A percentile compares a stretch with the other conserved stretches of the same genome.
Evolutionary conservation across 371 early-diverging fungal species (phyloP).

Genomic region (Lichtheimia ornata): DNA sequence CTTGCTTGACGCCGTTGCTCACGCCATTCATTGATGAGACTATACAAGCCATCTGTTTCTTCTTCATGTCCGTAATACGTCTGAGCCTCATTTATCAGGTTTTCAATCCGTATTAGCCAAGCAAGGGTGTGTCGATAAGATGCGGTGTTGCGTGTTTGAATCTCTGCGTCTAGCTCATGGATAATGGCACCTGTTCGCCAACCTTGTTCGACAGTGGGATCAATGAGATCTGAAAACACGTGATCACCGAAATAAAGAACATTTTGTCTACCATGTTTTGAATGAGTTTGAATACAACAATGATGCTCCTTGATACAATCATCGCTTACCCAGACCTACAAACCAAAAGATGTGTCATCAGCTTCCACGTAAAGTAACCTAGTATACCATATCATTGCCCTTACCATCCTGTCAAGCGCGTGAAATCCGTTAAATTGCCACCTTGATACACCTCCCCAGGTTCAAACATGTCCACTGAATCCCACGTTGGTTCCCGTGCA

Average conservation of each 20-base stretch:
- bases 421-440: slow-evolving; percentile 62
- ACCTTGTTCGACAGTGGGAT: slow-evolving; percentile 65
- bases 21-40: slow-evolving; percentile 52
- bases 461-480: slow-evolving; percentile 50
- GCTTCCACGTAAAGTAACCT: too few relatives aligned
- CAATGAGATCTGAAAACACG: slow-evolving; percentile 66
- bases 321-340: too few relatives aligned
- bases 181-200: slow-evolving; percentile 77
- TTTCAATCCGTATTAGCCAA: slow-evolving; percentile 58
- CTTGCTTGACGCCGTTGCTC: slow-evolving; percentile 47
- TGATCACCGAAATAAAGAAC: slow-evolving; percentile 74
- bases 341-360: too few relatives aligned
- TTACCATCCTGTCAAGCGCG: slow-evolving; percentile 59
- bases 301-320: too few relatives aligned
- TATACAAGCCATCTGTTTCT: slow-evolving; percentile 31
- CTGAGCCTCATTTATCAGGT: slow-evolving; percentile 60
- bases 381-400: neutral
- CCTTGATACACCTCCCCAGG: slow-evolving; percentile 65
- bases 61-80: slow-evolving; percentile 30
- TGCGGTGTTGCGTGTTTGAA: slow-evolving; percentile 51
- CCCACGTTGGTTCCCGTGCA: slow-evolving; percentile 51
- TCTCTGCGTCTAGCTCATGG: slow-evolving; percentile 60
- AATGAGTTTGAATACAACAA: neutral
- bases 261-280: slow-evolving; percentile 39
- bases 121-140: slow-evolving; percentile 54